These are phyloP conservation scores for Xylaria multiplex DNA, from an alignment of 2,329 filamentous ascomycete species.

Conservation along the genomic window DNA sequence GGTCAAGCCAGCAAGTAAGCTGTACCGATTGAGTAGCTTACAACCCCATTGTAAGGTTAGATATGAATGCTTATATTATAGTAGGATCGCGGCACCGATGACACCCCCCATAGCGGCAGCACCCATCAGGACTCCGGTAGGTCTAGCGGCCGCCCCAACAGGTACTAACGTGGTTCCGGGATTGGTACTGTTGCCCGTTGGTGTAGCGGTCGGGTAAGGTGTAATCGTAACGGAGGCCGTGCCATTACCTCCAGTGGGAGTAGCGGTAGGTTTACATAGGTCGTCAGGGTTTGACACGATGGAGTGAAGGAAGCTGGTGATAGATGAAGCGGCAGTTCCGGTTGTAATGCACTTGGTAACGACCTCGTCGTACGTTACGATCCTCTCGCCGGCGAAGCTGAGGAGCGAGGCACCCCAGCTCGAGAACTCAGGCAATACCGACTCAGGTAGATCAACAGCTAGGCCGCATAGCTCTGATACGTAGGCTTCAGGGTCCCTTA, in stretches of 20 bases:
- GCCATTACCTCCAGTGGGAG: not conserved
- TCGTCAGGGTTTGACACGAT: not conserved
- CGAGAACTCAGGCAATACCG: conserved; percentile 4
- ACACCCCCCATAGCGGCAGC: not conserved
- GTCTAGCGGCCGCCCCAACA: not conserved
- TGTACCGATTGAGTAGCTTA: no score
- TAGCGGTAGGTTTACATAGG: conserved; percentile 8
- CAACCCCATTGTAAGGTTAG: no score
- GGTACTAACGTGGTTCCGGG: not conserved
- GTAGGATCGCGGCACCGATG: not conserved
- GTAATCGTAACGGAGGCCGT: conserved; percentile 3
- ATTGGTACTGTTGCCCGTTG: not conserved
- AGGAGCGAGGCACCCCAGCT: conserved; percentile 9
- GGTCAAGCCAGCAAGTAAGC: no score
- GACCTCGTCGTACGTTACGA: conserved; percentile 2
- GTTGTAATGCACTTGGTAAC: conserved; percentile 16
- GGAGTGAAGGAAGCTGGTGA: not conserved
- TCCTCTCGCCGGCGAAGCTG: not conserved
- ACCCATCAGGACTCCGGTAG: not conserved
- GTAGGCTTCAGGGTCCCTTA: conserved; percentile 5
- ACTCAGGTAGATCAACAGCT: not conserved
- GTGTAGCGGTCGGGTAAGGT: conserved; percentile 13
- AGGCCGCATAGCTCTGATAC: not conserved
- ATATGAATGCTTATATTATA: not conserved
- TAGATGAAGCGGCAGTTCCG: conserved; percentile 9